phyloP scores from a whole-genome alignment of 805 yeast species.

The Candida coleopterorum region DNA sequence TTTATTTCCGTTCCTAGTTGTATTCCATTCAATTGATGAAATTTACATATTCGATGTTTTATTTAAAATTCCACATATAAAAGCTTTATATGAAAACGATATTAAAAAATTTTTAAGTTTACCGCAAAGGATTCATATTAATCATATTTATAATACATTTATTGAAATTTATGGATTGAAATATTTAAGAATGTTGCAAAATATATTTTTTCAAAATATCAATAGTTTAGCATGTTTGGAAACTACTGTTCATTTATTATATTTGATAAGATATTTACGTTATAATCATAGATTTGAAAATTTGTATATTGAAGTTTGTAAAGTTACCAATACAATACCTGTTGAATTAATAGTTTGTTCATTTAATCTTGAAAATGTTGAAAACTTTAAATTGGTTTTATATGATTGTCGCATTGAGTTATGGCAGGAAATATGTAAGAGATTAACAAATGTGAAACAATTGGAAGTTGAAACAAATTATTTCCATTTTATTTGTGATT shows the following conservation, averaged over 20 bases:
- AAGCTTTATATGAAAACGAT: neutral
- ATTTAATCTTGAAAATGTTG: too few relatives aligned
- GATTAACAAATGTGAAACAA: neutral
- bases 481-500: neutral
- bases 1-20: neutral
- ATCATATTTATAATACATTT: neutral
- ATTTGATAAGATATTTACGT: too few relatives aligned
- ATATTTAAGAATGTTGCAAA: neutral
- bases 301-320: too few relatives aligned
- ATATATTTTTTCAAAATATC: neutral
- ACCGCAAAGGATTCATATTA: neutral
- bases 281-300: too few relatives aligned
- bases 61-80: neutral
- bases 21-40: neutral
- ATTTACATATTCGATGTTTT: neutral
- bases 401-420: too few relatives aligned
- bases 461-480: neutral
- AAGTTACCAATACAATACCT: too few relatives aligned
- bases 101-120: neutral
- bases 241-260: too few relatives aligned
- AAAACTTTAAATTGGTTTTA: too few relatives aligned
- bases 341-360: too few relatives aligned
- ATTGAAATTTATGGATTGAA: neutral
- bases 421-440: neutral
- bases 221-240: neutral